Percentiles rank a stretch among this genome's conserved stretches.
phyloP scores from a whole-genome alignment of 208 protist genomes.

The Wallacemonas rigidus region DNA sequence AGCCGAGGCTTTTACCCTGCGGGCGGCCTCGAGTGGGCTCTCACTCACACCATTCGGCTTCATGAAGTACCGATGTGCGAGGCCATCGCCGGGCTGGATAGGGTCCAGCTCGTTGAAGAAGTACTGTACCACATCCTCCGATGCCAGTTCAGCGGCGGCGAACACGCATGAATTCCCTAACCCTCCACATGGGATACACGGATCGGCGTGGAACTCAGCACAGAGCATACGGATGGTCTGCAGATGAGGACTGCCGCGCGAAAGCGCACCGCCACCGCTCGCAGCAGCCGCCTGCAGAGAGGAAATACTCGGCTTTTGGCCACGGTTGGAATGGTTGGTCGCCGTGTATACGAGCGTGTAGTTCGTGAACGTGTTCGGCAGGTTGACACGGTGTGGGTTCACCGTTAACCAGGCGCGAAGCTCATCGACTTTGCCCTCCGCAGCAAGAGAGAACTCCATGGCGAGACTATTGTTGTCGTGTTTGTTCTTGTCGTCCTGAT shows the following conservation, averaged over 20 bases:
- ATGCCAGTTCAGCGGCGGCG: conserved; percentile 32
- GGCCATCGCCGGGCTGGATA: conserved; percentile 7
- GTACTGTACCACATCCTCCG: conserved; percentile 37
- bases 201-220: conserved; percentile 66
- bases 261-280: not conserved
- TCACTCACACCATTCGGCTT: conserved; percentile 39
- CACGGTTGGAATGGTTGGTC: conserved; percentile 26
- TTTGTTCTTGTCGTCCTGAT: not conserved
- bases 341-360: conserved; percentile 58
- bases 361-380: conserved; percentile 28
- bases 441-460: conserved; percentile 52
- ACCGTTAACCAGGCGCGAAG: conserved; percentile 53
- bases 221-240: conserved; percentile 53
- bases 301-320: conserved; percentile 3
- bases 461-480: not conserved
- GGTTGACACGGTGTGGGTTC: conserved; percentile 52
- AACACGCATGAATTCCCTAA: conserved; percentile 55
- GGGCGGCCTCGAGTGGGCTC: conserved; percentile 22
- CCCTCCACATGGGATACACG: conserved; percentile 45
- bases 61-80: conserved; percentile 8
- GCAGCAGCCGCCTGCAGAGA: conserved; percentile 1
- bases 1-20: conserved; percentile 11
- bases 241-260: conserved; percentile 21
- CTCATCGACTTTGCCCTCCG: conserved; percentile 41
- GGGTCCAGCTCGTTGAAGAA: conserved; percentile 33